Evolutionary conservation across 257 asterid species (phyloP).

Genomic region (Solanum lignicaule): DNA sequence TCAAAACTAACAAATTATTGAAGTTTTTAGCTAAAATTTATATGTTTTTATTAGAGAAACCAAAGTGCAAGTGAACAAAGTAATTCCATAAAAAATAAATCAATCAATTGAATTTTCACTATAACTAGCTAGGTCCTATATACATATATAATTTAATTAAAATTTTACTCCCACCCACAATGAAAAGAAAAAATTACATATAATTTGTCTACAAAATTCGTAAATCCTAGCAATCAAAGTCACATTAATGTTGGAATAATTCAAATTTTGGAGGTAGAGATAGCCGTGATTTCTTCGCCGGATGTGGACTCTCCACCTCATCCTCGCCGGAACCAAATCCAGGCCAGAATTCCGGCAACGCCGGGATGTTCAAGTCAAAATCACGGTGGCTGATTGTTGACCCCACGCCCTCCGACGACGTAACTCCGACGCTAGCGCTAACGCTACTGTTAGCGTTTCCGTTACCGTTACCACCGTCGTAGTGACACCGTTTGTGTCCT

Average conservation of each 20-base stretch:
- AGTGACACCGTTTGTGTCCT: constrained; percentile 51
- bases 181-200: background rate
- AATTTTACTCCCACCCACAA: background rate
- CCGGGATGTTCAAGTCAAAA: constrained; percentile 62
- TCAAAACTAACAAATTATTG: background rate
- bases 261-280: constrained; percentile 19
- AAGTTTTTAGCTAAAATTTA: background rate
- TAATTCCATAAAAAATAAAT: background rate
- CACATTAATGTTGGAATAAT: background rate
- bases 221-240: background rate
- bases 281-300: constrained; percentile 40
- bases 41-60: background rate
- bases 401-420: constrained; percentile 43
- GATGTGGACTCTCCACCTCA: constrained; percentile 67
- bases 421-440: constrained; percentile 7
- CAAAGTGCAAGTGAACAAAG: background rate
- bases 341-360: constrained; percentile 28
- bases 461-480: constrained; percentile 34
- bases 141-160: background rate
- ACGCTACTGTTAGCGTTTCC: background rate
- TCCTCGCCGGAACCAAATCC: constrained; percentile 29
- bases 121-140: background rate
- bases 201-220: background rate
- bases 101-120: background rate
- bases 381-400: constrained; percentile 34